Evolutionary conservation across 208 protist genomes (phyloP), one percentile per base, ranked within the genome.

Genomic region (Wallacemonas sp.): DNA sequence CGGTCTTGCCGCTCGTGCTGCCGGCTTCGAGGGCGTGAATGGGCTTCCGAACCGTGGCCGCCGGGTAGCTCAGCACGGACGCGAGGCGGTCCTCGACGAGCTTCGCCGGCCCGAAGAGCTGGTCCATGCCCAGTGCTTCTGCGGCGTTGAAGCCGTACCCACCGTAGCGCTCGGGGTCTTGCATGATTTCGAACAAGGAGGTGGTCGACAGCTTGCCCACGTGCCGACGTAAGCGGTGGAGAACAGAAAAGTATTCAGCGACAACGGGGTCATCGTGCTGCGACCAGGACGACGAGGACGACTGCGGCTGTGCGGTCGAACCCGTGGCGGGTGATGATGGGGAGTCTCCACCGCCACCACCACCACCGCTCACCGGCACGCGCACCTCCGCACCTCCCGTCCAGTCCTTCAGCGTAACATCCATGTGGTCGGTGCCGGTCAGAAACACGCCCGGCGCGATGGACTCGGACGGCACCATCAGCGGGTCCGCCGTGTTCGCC

Each of bases 21-120:
- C 84, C 82, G 1, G 88, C 84, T 68, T 91, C 85, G 29, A 94
- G 66, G 46, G 90, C 89, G 68, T 94, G 84, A 10, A 94, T 63
- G 2, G 83, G 83, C 62, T 86, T 91, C 19, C 83, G 73, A 17
- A 71, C 52, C 15, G 84, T 65, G 1, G 81, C 68, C 10, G 76
- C 65, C 19, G 68, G 79, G 44, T 81, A 85, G 71, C 83, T 82
- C 59, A 94, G 68, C 10, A 83, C 68, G 22, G 82, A 82, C 19
- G 62, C 67, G 21, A 94, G 75, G 22, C 88, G 76, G 39, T 94
- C 88, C 69, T 94, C 84, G 22, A 94, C 72, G 61, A 94, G 71
- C 65, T 89, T 91, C 34, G 77, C 85, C 0, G 84, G 71, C 1
- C 87, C 87, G 61, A 91, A 91, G 52, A 94, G 83, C 48, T 91